These are phyloP conservation scores for Blastocystis sp. DNA, from an alignment of 352 stramenopile species.

Conservation along the genomic window DNA sequence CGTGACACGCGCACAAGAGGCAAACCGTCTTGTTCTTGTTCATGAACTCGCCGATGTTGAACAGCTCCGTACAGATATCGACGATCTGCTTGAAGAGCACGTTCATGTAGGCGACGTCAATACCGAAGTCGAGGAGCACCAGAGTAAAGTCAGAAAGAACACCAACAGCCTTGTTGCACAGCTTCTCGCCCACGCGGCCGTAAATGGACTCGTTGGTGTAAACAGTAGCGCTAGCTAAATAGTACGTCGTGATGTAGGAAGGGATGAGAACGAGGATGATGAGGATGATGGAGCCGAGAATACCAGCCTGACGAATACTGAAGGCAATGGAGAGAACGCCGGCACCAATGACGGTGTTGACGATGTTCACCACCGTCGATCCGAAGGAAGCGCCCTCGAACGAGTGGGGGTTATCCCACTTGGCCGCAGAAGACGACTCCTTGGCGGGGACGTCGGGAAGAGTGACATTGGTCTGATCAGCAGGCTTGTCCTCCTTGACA, in stretches of 20 bases:
- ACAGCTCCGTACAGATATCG: conserved; percentile 38
- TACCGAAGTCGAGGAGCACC: conserved; percentile 57
- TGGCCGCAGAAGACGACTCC: not conserved
- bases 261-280: conserved; percentile 54
- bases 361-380: conserved; percentile 53
- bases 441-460: not conserved
- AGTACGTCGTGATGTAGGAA: conserved; percentile 52
- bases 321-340: conserved; percentile 62
- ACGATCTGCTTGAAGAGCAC: conserved; percentile 56
- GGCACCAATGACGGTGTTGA: conserved; percentile 63
- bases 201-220: conserved; percentile 54
- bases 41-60: conserved; percentile 18
- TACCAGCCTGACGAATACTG: conserved; percentile 51
- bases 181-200: conserved; percentile 28
- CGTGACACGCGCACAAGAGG: not conserved
- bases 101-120: conserved; percentile 63
- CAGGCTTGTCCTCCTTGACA: conserved; percentile 4
- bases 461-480: not conserved
- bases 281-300: conserved; percentile 48
- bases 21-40: not conserved
- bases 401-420: conserved; percentile 22
- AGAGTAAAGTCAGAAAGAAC: conserved; percentile 27
- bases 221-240: conserved; percentile 42
- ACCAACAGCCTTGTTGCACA: conserved; percentile 50
- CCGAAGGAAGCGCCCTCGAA: conserved; percentile 36